A percentile compares a stretch with the other conserved stretches of the same genome.
phyloP scores from a whole-genome alignment of 345 rosid species.

The Salix suchowensis region DNA sequence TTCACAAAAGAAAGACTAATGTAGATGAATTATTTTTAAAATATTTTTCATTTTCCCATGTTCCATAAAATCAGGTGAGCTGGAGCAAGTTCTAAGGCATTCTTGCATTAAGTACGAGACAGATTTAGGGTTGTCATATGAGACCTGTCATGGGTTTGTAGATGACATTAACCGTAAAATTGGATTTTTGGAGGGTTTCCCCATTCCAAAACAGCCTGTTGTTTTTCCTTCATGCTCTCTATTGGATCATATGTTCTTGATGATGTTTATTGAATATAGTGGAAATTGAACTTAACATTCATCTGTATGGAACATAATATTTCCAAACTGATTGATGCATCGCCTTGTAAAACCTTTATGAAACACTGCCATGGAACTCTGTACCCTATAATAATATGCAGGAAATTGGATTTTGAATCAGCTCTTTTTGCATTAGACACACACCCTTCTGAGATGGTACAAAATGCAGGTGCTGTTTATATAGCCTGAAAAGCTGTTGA shows the following conservation, averaged over 20 bases:
- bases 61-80: neutral
- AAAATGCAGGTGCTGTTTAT: neutral
- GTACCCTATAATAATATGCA: no score
- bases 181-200: neutral
- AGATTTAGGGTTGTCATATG: neutral
- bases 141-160: neutral
- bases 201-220: neutral
- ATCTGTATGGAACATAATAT: neutral
- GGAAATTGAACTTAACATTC: neutral
- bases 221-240: neutral
- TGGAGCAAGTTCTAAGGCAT: neutral
- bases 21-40: neutral
- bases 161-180: neutral
- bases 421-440: neutral
- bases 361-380: no score
- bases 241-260: neutral
- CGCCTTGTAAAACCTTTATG: no score
- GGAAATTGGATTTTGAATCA: no score
- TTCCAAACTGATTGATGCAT: no score
- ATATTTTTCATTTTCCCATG: neutral
- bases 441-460: neutral
- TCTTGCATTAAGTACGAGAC: neutral
- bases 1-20: neutral
- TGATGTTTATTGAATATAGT: neutral
- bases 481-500: neutral